Evolutionary conservation across 257 asterid species (phyloP), one percentile per base, ranked within the genome.

Genomic region (Apocynum venetum): DNA sequence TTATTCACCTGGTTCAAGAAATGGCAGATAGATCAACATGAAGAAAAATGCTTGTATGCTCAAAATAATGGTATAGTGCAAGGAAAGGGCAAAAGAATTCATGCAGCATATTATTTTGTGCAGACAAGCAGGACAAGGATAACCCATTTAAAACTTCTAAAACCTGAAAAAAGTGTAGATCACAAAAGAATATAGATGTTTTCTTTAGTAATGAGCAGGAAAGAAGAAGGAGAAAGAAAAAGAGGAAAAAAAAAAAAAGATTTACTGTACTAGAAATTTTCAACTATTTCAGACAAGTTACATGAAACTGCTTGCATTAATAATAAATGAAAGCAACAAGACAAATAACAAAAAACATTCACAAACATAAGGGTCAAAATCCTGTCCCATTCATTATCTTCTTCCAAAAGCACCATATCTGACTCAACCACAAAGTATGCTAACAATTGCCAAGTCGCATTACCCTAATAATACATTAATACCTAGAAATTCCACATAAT

Each of bases 1-100:
- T 64, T 17, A 15, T 56, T 25, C 40, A 69, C 76, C 56, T 68
- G 68, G 80, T 44, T 77, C 80, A 56, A 53, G 40, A 38, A 17
- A 13, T n/a, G 36, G 60, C 19, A 51, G 49, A 43, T 1, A 41
- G n/a, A 55, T 68, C 67, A 19, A 55, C 9, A 44, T 44, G 60
- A 36, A 41, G 13, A 25, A 56, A 67, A 2, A 40, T 25, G 17
- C 31, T 41, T 8, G 56, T 43, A 19, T 65, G 25, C 65, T 20
- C 31, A 70, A 53, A 68, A n/a, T 44, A 57, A 55, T 5, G 56
- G 19, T 40, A 56, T 49, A 19, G 11, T 43, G 15, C 68, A 68
- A 71, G 9, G 43, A 15, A 12, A 6, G 38, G 17, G 64, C 38
- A 53, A 8, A 4, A 11, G 51, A 48, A 72, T 63, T 49, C 35